Base-by-base conservation (phyloP, 805 yeast genomes). In the Komagataella phaffii region DNA sequence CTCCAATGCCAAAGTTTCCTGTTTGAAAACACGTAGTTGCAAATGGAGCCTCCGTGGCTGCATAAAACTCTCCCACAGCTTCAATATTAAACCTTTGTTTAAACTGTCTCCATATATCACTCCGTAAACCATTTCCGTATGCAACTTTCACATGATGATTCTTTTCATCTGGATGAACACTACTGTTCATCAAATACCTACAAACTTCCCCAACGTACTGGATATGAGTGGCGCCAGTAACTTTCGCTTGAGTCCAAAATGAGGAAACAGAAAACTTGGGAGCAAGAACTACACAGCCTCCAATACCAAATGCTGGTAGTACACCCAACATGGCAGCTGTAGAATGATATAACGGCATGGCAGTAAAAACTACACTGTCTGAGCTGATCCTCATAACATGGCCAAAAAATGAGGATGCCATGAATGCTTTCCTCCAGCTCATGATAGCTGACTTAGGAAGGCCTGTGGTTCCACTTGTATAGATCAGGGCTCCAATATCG, bases 191-290 rank as follows among this genome's bases (percentile, higher is more conserved):
- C 53, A 90, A 72, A 61, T 89, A 91, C 49, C 98, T 77, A 65
- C 97, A 88, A 36, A 88, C 89, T 66, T 90, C 98, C 17, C 98
- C 98, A 17, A 90, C 98, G 59, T 90, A 90, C 66, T 90, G 96
- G 51, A 88, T 76, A 55, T 86, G 87, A 3, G 95, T 86, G 3
- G 96, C 86, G 2, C 72, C 66, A 12, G 82, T 66, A 43, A 86
- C 61, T 57, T 75, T 80, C 2, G 85, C 90, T 66, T 91, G 96
- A 17, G 89, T 83, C 97, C 98, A 90, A 65, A 87, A 88, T 3
- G 86, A 79, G 3, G 84, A 74, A 6, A 91, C 82, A 1, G 95
- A 85, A 64, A 91, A 90, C 64, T 85, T 87, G 56, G 81, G 82
- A 24, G 91, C 81, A 21, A 91, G 64, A 0, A 93, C 85, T 49